A percentile compares a stretch with the other conserved stretches of the same genome.
phyloP scores from a whole-genome alignment of 208 protist genomes.

The Naegleria fowleri region DNA sequence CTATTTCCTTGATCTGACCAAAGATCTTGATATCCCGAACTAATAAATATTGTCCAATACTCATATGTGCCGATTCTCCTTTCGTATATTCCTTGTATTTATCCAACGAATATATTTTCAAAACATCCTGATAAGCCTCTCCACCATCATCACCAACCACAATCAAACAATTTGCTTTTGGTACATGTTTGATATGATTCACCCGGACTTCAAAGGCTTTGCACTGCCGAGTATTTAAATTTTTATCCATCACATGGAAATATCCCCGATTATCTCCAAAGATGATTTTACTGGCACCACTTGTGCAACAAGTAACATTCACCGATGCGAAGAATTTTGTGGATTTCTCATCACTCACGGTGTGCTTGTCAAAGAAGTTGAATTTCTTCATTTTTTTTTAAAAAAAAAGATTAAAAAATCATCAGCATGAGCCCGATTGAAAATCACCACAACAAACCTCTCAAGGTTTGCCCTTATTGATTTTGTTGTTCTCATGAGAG shows the following conservation, averaged over 20 bases:
- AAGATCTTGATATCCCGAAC: neutral
- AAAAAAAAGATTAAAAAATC: too few relatives aligned
- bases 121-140: neutral
- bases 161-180: conserved; percentile 14
- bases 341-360: conserved; percentile 4
- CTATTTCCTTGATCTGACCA: neutral
- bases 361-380: conserved; percentile 14
- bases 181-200: neutral
- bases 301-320: neutral
- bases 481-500: too few relatives aligned
- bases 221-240: neutral
- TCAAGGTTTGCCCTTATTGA: too few relatives aligned
- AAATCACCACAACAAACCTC: too few relatives aligned
- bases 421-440: too few relatives aligned
- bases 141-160: conserved; percentile 17
- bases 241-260: conserved; percentile 13
- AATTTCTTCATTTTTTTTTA: conserved; percentile 12
- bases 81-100: neutral
- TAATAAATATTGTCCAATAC: neutral
- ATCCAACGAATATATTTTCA: conserved; percentile 6
- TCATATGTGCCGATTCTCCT: neutral
- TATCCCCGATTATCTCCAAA: conserved; percentile 11
- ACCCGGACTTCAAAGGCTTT: neutral
- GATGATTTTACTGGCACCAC: neutral
- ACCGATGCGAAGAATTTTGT: neutral